Base-by-base conservation (phyloP, 192 early-diverging fungal species). In the Lobosporangium transversale region DNA sequence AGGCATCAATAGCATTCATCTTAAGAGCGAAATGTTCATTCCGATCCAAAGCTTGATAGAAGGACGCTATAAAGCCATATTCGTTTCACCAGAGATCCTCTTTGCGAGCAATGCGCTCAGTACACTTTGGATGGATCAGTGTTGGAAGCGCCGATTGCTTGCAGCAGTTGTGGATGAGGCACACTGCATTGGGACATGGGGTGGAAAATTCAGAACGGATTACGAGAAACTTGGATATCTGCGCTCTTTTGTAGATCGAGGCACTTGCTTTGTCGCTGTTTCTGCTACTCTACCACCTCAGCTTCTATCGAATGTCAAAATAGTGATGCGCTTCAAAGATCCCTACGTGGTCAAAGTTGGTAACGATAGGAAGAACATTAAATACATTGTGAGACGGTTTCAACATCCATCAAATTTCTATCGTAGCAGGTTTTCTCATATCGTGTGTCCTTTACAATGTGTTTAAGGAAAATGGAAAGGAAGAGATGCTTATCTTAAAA, bases 11-110 rank as follows among this genome's bases (percentile, higher is more conserved):
- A n/a, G n/a, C n/a, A n/a, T n/a, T n/a, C n/a, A n/a, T n/a, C n/a
- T n/a, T n/a, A n/a, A n/a, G n/a, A n/a, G n/a, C n/a, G n/a, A n/a
- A n/a, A n/a, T n/a, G n/a, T n/a, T n/a, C n/a, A n/a, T n/a, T n/a
- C n/a, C n/a, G n/a, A n/a, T n/a, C n/a, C n/a, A n/a, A n/a, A n/a
- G n/a, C n/a, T n/a, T n/a, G n/a, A n/a, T n/a, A n/a, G 7, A 37
- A 2, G 59, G 48, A 36, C 15, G 18, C 11, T 59, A 59, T 47
- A 32, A 29, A 31, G 66, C 31, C 6, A 45, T 68, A 0, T 68
- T 68, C 31, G 27, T 68, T 75, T 35, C 80, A 49, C 69, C 73
- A 3, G 62, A 65, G 30, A n/a, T n/a, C n/a, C 21, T 65, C 27
- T 65, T 65, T 36, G 21, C 8, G 0, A 47, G 53, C 20, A 8